phyloP scores from a whole-genome alignment of 2,329 filamentous ascomycete genomes.

The Dactylellina drechsleri region DNA sequence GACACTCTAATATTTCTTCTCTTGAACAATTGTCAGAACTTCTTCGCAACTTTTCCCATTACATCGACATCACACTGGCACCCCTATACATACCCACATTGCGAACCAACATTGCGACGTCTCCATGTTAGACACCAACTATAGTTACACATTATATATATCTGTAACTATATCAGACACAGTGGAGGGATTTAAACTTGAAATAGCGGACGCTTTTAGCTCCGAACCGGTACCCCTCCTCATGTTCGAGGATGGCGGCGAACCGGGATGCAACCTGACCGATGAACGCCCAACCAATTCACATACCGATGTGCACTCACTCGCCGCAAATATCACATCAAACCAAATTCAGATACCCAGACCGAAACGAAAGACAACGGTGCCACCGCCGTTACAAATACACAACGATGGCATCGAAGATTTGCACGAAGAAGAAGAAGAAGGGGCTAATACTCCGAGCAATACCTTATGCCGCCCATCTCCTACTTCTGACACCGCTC shows the following conservation, averaged over 20 bases:
- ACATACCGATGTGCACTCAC: conserved; percentile 1
- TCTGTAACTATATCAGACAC: conserved; percentile 6
- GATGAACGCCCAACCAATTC: conserved; percentile 1
- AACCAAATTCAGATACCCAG: neutral
- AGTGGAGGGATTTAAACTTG: conserved; percentile 32
- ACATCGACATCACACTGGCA: neutral
- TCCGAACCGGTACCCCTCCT: conserved; percentile 22
- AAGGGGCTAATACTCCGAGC: neutral
- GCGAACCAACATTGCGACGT: conserved; percentile 32
- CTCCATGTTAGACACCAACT: conserved; percentile 24
- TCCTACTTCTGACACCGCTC: conserved; percentile 16
- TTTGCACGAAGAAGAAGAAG: neutral
- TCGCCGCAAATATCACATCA: neutral
- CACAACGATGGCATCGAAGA: conserved; percentile 5
- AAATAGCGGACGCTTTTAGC: conserved; percentile 7
- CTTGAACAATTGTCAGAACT: too few species aligned
- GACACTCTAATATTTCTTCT: too few species aligned
- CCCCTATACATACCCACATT: conserved; percentile 3
- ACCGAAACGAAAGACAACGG: conserved; percentile 9
- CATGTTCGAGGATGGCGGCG: neutral
- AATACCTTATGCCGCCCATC: conserved; percentile 9
- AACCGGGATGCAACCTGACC: conserved; percentile 2
- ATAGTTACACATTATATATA: conserved; percentile 13
- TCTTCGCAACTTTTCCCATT: neutral
- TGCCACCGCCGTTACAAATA: conserved; percentile 1